Conservation (phyloP, 2,329 filamentous ascomycete species). For the Ophiostoma piceae region DNA sequence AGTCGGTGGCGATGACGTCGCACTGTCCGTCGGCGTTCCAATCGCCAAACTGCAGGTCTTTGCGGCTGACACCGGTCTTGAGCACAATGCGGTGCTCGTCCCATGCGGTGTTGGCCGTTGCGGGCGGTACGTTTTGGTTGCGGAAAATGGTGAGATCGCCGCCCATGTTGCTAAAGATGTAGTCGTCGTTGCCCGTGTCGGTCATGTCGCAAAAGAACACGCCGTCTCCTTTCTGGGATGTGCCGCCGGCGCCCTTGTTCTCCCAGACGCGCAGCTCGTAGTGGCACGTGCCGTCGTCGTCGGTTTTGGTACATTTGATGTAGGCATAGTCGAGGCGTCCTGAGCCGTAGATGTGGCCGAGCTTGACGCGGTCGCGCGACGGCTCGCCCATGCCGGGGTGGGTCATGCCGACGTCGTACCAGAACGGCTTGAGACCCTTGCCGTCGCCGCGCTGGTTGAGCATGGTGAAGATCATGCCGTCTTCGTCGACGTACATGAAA, state of each 20-base stretch:
- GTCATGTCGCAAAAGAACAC: constrained; percentile 24
- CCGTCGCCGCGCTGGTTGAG: constrained; percentile 13
- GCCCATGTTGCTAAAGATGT: constrained; percentile 28
- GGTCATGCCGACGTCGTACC: not conserved
- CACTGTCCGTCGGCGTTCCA: not conserved
- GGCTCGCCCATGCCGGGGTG: not conserved
- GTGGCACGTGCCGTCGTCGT: constrained; percentile 30
- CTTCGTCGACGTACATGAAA: not conserved
- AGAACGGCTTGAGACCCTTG: constrained; percentile 5
- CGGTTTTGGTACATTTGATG: constrained; percentile 26
- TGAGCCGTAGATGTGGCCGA: not conserved
- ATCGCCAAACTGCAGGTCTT: not conserved
- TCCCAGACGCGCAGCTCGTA: constrained; percentile 24
- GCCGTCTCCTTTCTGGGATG: constrained; percentile 30
- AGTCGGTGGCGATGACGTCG: not conserved
- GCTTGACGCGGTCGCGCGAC: not conserved
- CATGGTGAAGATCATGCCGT: not conserved
- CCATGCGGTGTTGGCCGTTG: not conserved
- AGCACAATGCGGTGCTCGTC: not conserved
- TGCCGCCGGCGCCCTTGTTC: constrained; percentile 30
- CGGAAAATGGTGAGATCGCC: not conserved
- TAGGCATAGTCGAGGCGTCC: constrained; percentile 14
- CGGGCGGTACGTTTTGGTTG: not conserved
- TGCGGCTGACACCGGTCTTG: not conserved
- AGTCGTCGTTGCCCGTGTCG: constrained; percentile 17